A percentile compares a stretch with the other conserved stretches of the same genome.
Conservation (phyloP, 2,329 filamentous ascomycete species). For the Ophiostoma sp. region DNA sequence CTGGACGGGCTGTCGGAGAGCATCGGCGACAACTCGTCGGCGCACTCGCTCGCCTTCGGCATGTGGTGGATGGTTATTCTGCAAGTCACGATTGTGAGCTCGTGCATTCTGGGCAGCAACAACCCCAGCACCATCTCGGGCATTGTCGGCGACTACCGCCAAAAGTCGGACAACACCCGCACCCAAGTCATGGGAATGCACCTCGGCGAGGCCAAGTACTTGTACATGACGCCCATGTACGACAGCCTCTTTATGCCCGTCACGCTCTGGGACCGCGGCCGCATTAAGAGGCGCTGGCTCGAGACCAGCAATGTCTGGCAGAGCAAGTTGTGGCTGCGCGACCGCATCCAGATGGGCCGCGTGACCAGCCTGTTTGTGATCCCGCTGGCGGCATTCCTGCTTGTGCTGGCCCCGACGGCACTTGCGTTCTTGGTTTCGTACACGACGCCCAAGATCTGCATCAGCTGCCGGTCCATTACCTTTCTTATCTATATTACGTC, state of each 20-base stretch:
- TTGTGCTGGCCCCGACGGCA: slow-evolving; percentile 11
- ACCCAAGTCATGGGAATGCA: background rate
- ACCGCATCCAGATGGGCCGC: background rate
- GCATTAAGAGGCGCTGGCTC: slow-evolving; percentile 15
- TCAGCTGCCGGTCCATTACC: slow-evolving; percentile 17
- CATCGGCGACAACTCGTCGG: slow-evolving; percentile 16
- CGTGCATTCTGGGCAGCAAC: slow-evolving; percentile 18
- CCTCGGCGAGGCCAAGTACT: background rate
- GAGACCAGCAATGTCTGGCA: background rate
- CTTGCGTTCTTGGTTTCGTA: slow-evolving; percentile 15
- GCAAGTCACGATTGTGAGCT: slow-evolving; percentile 17
- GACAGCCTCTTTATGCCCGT: slow-evolving; percentile 18
- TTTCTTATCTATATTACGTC: slow-evolving; percentile 6
- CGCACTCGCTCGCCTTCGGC: slow-evolving; percentile 17
- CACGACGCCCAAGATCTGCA: slow-evolving; percentile 15
- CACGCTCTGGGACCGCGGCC: slow-evolving; percentile 17
- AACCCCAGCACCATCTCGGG: slow-evolving; percentile 18
- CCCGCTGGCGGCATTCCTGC: slow-evolving; percentile 12
- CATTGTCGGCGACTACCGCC: slow-evolving; percentile 12
- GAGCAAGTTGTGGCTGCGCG: background rate
- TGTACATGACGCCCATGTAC: slow-evolving; percentile 13
- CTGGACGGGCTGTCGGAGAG: slow-evolving; percentile 9
- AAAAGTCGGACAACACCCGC: background rate
- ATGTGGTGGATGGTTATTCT: slow-evolving; percentile 20
- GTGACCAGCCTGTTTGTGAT: background rate